Conservation (phyloP, 768 basidiomycete genomes). For the Lactarius pseudohatsudake region DNA sequence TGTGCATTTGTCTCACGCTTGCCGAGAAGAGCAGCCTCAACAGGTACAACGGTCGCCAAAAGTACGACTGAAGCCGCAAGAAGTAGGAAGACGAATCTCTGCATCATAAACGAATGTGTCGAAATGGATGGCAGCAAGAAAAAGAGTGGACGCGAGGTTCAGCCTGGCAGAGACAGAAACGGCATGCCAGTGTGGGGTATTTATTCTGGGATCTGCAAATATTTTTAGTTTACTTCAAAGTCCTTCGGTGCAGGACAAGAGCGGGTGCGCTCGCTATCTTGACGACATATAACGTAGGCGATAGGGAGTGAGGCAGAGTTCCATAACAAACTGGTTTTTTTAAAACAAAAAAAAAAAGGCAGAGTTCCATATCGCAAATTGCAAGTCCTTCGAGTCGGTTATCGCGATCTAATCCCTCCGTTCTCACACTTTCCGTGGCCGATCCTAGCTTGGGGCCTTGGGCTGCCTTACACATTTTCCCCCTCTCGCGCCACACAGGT, state of each 20-base stretch:
- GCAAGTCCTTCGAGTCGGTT: no score
- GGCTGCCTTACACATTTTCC: no score
- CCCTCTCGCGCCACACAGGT: not conserved
- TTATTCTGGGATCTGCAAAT: not conserved
- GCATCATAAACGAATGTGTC: not conserved
- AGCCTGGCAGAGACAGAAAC: not conserved
- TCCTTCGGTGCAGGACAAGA: not conserved
- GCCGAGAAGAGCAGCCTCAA: not conserved
- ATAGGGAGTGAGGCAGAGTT: no score
- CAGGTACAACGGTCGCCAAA: not conserved
- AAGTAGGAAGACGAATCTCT: not conserved
- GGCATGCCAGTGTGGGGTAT: not conserved
- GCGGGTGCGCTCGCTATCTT: not conserved
- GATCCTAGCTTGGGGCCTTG: no score
- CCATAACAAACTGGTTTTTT: no score
- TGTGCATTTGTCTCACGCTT: conserved; percentile 8
- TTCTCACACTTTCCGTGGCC: not conserved
- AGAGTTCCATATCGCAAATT: not conserved
- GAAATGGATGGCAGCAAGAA: not conserved
- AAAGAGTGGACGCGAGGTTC: not conserved
- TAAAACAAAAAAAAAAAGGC: no score
- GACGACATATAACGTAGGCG: not conserved
- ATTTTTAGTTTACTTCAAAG: not conserved
- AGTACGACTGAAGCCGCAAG: not conserved
- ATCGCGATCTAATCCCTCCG: not conserved